These are phyloP conservation scores for Caryopteris hybrid DNA, from an alignment of 305 asterid species.

Conservation along the genomic window DNA sequence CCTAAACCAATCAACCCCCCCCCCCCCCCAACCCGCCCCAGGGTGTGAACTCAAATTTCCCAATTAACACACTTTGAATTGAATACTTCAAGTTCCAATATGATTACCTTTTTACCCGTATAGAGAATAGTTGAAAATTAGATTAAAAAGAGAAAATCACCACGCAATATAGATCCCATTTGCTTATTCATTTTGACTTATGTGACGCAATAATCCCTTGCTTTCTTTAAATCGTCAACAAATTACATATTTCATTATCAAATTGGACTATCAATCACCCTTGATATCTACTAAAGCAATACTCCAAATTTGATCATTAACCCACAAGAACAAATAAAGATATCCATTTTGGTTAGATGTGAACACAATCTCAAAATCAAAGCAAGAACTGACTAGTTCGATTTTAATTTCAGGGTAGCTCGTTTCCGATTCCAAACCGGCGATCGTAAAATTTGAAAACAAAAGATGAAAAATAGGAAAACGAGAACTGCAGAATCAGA, in stretches of 20 bases:
- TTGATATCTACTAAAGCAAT: neutral
- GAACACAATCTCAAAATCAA: too few relatives aligned
- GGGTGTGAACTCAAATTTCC: constrained; percentile 12
- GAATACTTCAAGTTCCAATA: constrained; percentile 16
- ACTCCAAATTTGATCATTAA: neutral
- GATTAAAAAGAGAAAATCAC: neutral
- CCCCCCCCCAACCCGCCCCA: too few relatives aligned
- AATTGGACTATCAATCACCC: neutral
- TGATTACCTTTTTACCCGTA: neutral
- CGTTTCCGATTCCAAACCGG: too few relatives aligned
- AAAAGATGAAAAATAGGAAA: too few relatives aligned
- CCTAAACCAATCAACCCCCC: too few relatives aligned
- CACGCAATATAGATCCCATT: constrained; percentile 13
- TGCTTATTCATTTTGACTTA: constrained; percentile 13
- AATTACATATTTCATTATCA: neutral
- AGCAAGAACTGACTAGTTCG: too few relatives aligned
- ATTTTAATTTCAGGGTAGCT: too few relatives aligned
- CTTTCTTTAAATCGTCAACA: neutral
- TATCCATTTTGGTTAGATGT: too few relatives aligned
- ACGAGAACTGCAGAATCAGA: too few relatives aligned
- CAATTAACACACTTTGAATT: constrained; percentile 19
- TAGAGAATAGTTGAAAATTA: too few relatives aligned
- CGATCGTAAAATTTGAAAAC: too few relatives aligned
- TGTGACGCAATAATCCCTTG: neutral
- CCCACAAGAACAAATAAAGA: too few relatives aligned